Base-by-base conservation (phyloP, 2,329 filamentous ascomycete genomes). In the Sclerotinia glacialis region DNA sequence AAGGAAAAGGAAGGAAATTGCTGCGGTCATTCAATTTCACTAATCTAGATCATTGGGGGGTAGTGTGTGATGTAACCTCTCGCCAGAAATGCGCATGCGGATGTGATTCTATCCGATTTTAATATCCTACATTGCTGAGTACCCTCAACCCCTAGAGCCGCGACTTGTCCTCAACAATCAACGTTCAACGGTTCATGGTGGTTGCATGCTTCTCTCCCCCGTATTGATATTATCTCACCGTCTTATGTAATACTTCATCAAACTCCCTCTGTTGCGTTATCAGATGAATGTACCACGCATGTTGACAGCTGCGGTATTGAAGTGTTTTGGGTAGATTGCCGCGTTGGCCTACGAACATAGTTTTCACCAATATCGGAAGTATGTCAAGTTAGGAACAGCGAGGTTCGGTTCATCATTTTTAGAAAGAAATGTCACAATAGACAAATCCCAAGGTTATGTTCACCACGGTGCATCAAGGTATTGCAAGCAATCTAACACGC, bases 101-200 rank as follows among this genome's bases (percentile, higher is more conserved):
- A 58, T 60, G 21, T 28, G 28, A 49, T 49, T 37, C 28, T 46
- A 47, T 60, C 42, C 56, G 42, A 16, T 47, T 47, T 47, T 16
- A 18, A 16, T 59, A 21, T 47, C 42, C 21, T 47, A 21, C 21
- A 44, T 11, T 58, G 23, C 18, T 31, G 40, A 28, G 40, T 26
- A 31, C 40, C 23, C 55, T 44, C 40, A 58, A 21, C 16, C 7
- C 55, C 42, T 31, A 59, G 40, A 59, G 55, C 55, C 55, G 42
- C 56, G 56, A 60, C 6, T 37, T 60, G 18, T 14, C 44, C 58
- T 49, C 44, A 49, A 60, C 44, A 8, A 49, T 60, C 58, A 37
- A 60, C 44, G 14, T 60, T 60, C 58, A 37, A 60, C 31, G 28
- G 37, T 49, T 49, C 58, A 49, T 21, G 8, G 28, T 37, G 44